Base-by-base conservation (phyloP, 352 stramenopile genomes). In the Poterioochromonas sp. region DNA sequence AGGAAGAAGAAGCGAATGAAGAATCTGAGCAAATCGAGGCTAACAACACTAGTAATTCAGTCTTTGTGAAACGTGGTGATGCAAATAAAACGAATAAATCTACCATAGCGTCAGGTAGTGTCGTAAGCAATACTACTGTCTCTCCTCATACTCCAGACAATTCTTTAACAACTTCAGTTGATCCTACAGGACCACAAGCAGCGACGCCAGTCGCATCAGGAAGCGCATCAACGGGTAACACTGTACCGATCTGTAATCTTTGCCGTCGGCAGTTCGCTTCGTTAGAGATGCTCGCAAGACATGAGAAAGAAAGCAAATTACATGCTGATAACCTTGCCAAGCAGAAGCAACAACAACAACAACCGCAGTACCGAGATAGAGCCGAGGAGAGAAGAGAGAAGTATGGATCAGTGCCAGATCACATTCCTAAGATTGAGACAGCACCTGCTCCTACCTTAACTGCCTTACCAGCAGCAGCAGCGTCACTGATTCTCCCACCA, bases 261-360 rank as follows among this genome's bases (percentile, higher is more conserved):
- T 76, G 69, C 37, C 41, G 49, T 0, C 11, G 69, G 15, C 26
- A 64, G 35, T 76, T 76, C 34, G 0, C 11, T 43, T 76, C 69
- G 18, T 15, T 20, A 18, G 69, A 76, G 26, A 26, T 64, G 47
- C 44, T 76, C 1, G 29, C 26, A n/a, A 40, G 69, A 64, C 69
- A 76, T 29, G 69, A 76, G 34, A 76, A 76, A 64, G 69, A 76
- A n/a, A 76, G 69, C 34, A 76, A 76, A 43, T 20, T 76, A 12
- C 69, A 76, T 64, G 69, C 69, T 43, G 69, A 76, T 32, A 76
- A 76, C 34, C 15, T 76, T 5, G 43, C 44, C 26, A 76, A 76
- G 44, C 1, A 5, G 26, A 8, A 64, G 18, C 8, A 71, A 47
- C 32, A 47, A 39, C n/a, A 65, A 39, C 54, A 32, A 22, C 12